A percentile compares a stretch with the other conserved stretches of the same genome.
Conservation (phyloP, 345 rosid genomes). For the Gossypium arboreum region DNA sequence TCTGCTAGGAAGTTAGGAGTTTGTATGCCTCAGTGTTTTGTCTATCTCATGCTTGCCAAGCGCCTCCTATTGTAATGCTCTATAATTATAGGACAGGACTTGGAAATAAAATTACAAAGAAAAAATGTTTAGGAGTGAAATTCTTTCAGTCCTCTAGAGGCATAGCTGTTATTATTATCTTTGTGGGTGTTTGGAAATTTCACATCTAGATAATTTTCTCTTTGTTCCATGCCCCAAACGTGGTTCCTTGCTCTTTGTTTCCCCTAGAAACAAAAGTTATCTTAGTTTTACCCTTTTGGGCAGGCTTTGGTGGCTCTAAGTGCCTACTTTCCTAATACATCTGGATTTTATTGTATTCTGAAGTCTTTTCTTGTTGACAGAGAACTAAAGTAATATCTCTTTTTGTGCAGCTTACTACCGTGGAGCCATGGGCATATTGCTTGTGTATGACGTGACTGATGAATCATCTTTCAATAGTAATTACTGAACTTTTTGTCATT, state of each 20-base stretch:
- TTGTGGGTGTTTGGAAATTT: too few relatives aligned
- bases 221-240: too few relatives aligned
- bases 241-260: background rate
- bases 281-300: background rate
- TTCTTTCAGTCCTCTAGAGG: background rate
- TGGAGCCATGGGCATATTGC: slow-evolving; percentile 99
- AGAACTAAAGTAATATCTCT: background rate
- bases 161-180: background rate
- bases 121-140: background rate
- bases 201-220: too few relatives aligned
- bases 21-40: background rate
- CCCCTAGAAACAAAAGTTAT: too few relatives aligned
- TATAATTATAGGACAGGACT: background rate
- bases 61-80: background rate
- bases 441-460: slow-evolving; percentile 96
- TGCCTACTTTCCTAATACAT: background rate
- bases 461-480: slow-evolving; percentile 99
- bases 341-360: background rate
- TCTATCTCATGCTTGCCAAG: background rate
- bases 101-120: background rate
- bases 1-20: background rate
- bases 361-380: background rate
- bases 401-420: slow-evolving; percentile 86
- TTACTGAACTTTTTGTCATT: slow-evolving; percentile 16
- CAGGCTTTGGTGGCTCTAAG: background rate